These are phyloP conservation scores for Candida labiduridarum DNA, from an alignment of 1,139 yeast species.

Conservation along the genomic window DNA sequence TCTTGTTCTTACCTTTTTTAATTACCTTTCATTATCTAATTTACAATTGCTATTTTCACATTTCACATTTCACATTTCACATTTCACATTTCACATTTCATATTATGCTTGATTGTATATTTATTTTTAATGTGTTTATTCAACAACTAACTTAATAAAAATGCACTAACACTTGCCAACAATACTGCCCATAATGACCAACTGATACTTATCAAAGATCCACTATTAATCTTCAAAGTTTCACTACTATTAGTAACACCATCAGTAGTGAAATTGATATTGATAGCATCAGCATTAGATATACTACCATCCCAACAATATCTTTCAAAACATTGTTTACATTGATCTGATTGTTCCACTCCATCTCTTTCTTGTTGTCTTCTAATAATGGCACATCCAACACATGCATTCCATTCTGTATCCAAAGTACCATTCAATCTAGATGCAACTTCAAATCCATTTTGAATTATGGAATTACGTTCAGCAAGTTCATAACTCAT, in stretches of 20 bases:
- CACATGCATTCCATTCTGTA: slow-evolving; percentile 73
- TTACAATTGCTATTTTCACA: no score
- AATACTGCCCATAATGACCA: slow-evolving; percentile 17
- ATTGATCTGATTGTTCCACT: slow-evolving; percentile 40
- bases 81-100: no score
- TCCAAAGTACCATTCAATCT: slow-evolving; percentile 75
- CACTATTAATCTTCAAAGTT: slow-evolving; percentile 7
- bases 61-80: no score
- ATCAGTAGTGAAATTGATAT: slow-evolving; percentile 46
- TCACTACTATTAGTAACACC: slow-evolving; percentile 46
- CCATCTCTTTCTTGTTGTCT: slow-evolving; percentile 45
- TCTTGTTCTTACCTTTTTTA: no score
- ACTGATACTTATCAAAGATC: slow-evolving; percentile 11
- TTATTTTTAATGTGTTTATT: no score
- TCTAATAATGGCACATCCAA: slow-evolving; percentile 65
- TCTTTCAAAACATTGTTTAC: slow-evolving; percentile 38
- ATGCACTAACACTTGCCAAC: slow-evolving; percentile 7
- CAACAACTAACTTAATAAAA: slow-evolving; percentile 1
- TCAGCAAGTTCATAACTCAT: slow-evolving; percentile 63
- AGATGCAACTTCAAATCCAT: slow-evolving; percentile 80
- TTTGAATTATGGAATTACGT: slow-evolving; percentile 62
- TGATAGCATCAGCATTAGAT: slow-evolving; percentile 14
- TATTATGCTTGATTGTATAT: no score
- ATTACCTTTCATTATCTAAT: no score
- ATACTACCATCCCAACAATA: slow-evolving; percentile 79